Conservation (phyloP, 768 basidiomycete genomes). For the Lentinus brumalis region DNA sequence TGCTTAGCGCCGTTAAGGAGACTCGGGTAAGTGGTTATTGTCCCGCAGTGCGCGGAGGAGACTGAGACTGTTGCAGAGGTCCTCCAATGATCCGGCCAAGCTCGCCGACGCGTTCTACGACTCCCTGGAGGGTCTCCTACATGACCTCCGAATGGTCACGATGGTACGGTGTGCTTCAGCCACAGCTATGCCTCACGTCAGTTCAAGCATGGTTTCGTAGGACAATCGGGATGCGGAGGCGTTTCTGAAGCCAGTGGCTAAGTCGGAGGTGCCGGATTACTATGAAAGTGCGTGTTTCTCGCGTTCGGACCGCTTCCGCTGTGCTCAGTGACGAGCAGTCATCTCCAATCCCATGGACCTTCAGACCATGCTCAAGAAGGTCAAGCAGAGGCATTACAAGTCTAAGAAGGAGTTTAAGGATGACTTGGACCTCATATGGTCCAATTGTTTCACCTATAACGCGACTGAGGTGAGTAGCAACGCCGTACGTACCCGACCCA, state of each 20-base stretch:
- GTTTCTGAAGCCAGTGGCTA: conserved; percentile 92
- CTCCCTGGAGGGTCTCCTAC: conserved; percentile 84
- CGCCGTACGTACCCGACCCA: not conserved
- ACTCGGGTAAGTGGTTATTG: conserved; percentile 65
- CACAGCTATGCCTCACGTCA: conserved; percentile 32
- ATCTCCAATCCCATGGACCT: conserved; percentile 97
- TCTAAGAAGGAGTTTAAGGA: conserved; percentile 92
- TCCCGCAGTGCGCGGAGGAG: conserved; percentile 8
- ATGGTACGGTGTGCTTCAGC: conserved; percentile 48
- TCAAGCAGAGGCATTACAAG: conserved; percentile 91
- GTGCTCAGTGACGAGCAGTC: conserved; percentile 48
- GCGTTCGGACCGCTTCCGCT: not conserved
- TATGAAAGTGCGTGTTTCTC: conserved; percentile 66
- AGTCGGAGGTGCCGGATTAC: conserved; percentile 90
- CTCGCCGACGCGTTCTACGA: conserved; percentile 91
- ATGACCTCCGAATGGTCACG: conserved; percentile 79
- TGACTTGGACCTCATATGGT: conserved; percentile 96
- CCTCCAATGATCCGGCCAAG: conserved; percentile 67
- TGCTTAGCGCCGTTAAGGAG: conserved; percentile 86
- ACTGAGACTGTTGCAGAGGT: conserved; percentile 35
- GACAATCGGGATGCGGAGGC: conserved; percentile 91
- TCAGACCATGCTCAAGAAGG: conserved; percentile 88
- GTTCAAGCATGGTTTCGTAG: conserved; percentile 35
- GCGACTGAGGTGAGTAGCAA: conserved; percentile 73
- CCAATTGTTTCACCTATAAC: conserved; percentile 93